Evolutionary conservation across 371 early-diverging fungal species (phyloP).

Genomic region (Batkoa obscura): DNA sequence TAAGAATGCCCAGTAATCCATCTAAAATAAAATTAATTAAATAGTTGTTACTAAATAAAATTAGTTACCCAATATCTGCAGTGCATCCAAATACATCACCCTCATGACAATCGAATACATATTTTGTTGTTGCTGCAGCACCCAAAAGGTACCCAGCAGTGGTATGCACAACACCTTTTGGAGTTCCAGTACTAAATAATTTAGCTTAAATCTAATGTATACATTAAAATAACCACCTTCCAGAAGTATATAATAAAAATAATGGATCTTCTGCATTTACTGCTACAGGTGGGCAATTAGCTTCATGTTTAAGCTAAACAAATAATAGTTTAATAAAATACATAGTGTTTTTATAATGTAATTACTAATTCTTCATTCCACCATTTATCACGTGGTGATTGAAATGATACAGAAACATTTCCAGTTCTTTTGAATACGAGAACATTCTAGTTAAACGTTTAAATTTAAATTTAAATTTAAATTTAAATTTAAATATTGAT

Average conservation of each 20-base stretch:
- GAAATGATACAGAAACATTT: constrained; percentile 43
- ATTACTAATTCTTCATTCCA: constrained; percentile 74
- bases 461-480: too few species aligned
- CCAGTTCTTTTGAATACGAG: constrained; percentile 82
- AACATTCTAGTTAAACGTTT: constrained; percentile 25
- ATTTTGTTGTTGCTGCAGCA: constrained; percentile 65
- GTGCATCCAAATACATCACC: constrained; percentile 73
- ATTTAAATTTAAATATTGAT: background rate
- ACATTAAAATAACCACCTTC: constrained; percentile 12
- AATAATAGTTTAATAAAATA: too few species aligned
- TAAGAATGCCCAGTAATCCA: constrained; percentile 80
- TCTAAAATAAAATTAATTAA: background rate
- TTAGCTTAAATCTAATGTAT: background rate
- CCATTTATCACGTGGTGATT: constrained; percentile 58
- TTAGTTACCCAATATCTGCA: constrained; percentile 43
- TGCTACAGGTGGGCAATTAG: constrained; percentile 58
- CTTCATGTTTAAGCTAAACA: constrained; percentile 32
- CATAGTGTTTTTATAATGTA: too few species aligned
- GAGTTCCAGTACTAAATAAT: constrained; percentile 62
- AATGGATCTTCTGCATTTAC: constrained; percentile 89
- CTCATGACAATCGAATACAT: constrained; percentile 75
- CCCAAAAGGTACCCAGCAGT: constrained; percentile 91
- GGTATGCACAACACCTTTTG: constrained; percentile 84
- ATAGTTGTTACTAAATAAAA: background rate
- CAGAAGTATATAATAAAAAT: constrained; percentile 93